These are phyloP conservation scores for Fusarium subtropicale DNA, from an alignment of 2,329 filamentous ascomycete species.

Conservation along the genomic window DNA sequence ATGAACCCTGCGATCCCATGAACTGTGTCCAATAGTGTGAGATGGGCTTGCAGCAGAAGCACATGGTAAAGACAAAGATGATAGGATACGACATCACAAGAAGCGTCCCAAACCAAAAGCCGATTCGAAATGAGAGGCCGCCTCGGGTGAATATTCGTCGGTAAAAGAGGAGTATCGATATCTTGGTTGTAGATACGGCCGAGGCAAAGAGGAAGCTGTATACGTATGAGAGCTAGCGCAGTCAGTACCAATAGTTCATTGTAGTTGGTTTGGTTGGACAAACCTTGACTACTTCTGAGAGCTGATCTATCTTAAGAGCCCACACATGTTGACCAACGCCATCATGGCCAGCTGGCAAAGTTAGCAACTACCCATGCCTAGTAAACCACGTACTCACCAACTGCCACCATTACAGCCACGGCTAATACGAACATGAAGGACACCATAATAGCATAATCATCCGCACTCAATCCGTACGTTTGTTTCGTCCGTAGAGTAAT, in stretches of 20 bases:
- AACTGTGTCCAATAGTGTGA: constrained; percentile 21
- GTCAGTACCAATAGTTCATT: neutral
- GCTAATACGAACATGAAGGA: constrained; percentile 17
- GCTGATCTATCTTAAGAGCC: constrained; percentile 9
- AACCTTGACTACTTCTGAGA: constrained; percentile 16
- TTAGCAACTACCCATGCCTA: neutral
- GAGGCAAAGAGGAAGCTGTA: constrained; percentile 17
- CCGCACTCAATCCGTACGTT: constrained; percentile 11
- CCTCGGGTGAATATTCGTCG: constrained; percentile 12
- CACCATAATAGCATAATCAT: constrained; percentile 20
- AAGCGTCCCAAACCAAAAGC: constrained; percentile 11
- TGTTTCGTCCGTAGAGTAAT: constrained; percentile 13
- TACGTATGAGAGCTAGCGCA: neutral
- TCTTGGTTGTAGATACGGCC: constrained; percentile 22
- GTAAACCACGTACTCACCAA: neutral
- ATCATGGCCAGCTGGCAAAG: neutral
- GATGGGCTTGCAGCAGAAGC: neutral
- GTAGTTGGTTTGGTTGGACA: neutral
- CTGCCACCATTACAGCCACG: constrained; percentile 7
- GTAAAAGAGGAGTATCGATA: constrained; percentile 26
- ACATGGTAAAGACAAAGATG: constrained; percentile 19
- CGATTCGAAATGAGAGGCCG: neutral
- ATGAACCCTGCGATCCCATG: constrained; percentile 8
- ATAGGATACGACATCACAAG: constrained; percentile 11
- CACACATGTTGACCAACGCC: constrained; percentile 24